Conservation (phyloP, 2,329 filamentous ascomycete species). For the Neonectria neomacrospora region DNA sequence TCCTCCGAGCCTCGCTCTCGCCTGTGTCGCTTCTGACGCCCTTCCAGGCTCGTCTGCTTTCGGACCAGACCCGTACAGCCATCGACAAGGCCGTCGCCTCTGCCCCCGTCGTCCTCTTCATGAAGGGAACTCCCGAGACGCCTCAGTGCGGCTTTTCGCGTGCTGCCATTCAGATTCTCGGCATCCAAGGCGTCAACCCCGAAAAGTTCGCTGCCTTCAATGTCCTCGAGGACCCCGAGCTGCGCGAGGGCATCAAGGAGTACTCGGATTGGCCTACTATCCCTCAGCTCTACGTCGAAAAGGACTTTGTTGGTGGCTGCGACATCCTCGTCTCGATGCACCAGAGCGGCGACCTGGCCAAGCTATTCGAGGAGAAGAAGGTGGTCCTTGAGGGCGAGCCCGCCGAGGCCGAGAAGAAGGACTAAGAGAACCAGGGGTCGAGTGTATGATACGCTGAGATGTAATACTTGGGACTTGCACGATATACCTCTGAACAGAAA, state of each 20-base stretch:
- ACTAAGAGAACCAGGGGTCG: conserved; percentile 31
- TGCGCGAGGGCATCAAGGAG: conserved; percentile 95
- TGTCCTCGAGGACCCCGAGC: conserved; percentile 89
- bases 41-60: conserved; percentile 75
- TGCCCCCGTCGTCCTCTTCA: conserved; percentile 95
- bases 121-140: conserved; percentile 97
- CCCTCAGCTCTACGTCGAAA: conserved; percentile 93
- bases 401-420: conserved; percentile 54
- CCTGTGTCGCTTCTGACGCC: conserved; percentile 43
- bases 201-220: conserved; percentile 98
- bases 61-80: conserved; percentile 79
- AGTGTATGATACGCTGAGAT: conserved; percentile 44
- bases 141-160: conserved; percentile 98
- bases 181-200: conserved; percentile 93
- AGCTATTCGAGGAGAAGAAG: conserved; percentile 90
- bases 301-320: conserved; percentile 97
- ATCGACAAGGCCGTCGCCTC: conserved; percentile 92
- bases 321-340: conserved; percentile 98
- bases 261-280: conserved; percentile 99
- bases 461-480: conserved; percentile 38
- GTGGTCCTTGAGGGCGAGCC: conserved; percentile 70
- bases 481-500: conserved; percentile 43
- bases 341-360: conserved; percentile 91
- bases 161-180: conserved; percentile 93
- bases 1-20: conserved; percentile 38